Base-by-base conservation (phyloP, 2,329 filamentous ascomycete genomes). In the Xylariaceae sp. region DNA sequence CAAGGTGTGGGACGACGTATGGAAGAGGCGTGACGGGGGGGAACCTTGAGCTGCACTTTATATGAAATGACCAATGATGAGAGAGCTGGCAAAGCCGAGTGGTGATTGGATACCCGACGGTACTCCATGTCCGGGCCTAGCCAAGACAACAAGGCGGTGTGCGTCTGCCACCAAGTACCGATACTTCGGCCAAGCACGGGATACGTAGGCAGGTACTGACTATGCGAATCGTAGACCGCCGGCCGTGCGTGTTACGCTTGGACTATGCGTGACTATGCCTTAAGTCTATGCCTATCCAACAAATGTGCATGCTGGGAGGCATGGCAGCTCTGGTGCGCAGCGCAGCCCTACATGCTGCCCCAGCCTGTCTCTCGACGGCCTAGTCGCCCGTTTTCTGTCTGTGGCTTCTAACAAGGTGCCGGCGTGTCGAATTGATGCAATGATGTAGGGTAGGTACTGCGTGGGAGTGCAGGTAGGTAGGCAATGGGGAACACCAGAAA, bases 21-120 rank as follows among this genome's bases (percentile, higher is more conserved):
- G 76, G 76, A 73, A 76, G 74, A 78, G 78, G 78, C 77, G 76
- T 77, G 77, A 79, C 75, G 78, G 73, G 77, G 77, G 37, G 71
- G 65, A 67, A 66, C 34, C 53, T 64, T 60, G 66, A 68, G 69
- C 73, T 74, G 75, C 73, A 75, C 76, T 75, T 76, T 74, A 75
- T 74, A 82, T 81, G 76, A 78, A 76, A 71, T 73, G 74, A 66
- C 80, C 80, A 83, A 82, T 82, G 73, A 75, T 69, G 68, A 70
- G 61, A 63, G 57, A 51, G 61, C 54, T 68, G 61, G 54, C 61
- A 73, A 72, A 72, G 72, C 73, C 74, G 73, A 74, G 75, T 73
- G 72, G 73, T 75, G 73, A 73, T 69, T 69, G 73, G 68, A 72
- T 78, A 75, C 78, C 80, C 76, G 81, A 83, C 79, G 67, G 78